A percentile compares a stretch with the other conserved stretches of the same genome.
Evolutionary conservation across 306 rosid species (phyloP).

Genomic region (Bauhinia variegata): DNA sequence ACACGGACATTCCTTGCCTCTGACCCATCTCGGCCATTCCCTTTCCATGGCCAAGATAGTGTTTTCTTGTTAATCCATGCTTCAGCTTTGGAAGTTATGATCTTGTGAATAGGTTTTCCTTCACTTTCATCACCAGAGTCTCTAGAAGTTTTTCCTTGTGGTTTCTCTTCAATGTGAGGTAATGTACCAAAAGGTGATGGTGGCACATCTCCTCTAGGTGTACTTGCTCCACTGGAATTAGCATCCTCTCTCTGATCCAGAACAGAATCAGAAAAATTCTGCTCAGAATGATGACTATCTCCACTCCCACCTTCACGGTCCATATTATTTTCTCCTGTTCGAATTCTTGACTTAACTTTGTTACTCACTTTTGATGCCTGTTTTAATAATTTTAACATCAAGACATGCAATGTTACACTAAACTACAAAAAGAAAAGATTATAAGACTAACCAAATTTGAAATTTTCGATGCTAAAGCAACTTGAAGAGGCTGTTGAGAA

Average conservation of each 20-base stretch:
- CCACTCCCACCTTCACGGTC: conserved; percentile 76
- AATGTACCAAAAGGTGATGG: conserved; percentile 62
- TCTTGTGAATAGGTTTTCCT: conserved; percentile 72
- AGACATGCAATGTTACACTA: conserved; percentile 39
- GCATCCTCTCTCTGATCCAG: conserved; percentile 82
- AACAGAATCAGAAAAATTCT: conserved; percentile 51
- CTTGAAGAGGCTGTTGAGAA: conserved; percentile 85
- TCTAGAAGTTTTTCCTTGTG: conserved; percentile 54
- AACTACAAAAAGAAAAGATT: conserved; percentile 43
- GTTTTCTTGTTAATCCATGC: conserved; percentile 90
- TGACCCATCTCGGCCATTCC: conserved; percentile 64
- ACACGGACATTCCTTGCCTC: conserved; percentile 53
- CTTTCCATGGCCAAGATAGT: conserved; percentile 90
- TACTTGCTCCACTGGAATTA: conserved; percentile 92
- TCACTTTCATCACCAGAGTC: conserved; percentile 74
- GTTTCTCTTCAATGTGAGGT: conserved; percentile 61
- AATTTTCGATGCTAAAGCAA: conserved; percentile 77
- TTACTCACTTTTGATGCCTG: conserved; percentile 94
- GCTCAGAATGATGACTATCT: conserved; percentile 74
- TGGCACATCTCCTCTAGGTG: conserved; percentile 77
- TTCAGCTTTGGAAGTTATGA: conserved; percentile 74
- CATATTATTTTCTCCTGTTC: conserved; percentile 59
- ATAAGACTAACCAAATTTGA: conserved; percentile 85
- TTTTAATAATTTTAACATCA: conserved; percentile 50
- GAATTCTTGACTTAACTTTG: conserved; percentile 86